These are phyloP conservation scores for Tetrahymena thermophila DNA, from an alignment of 73 alveolate genomes.

Conservation along the genomic window DNA sequence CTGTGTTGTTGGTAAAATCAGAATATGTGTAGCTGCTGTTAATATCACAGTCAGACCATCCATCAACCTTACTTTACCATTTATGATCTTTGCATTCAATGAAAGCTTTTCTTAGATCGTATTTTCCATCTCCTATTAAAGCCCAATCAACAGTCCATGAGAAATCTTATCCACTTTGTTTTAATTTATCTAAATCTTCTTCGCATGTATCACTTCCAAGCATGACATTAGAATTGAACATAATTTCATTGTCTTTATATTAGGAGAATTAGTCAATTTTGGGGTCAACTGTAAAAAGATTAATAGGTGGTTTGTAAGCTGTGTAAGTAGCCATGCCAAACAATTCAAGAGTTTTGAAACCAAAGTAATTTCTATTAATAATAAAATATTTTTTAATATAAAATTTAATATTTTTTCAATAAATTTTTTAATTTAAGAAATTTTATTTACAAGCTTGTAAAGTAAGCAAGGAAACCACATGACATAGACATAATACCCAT, in stretches of 20 bases:
- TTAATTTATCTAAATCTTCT: background rate
- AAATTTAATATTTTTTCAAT: too few relatives aligned
- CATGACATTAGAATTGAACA: background rate
- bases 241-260: background rate
- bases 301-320: too few relatives aligned
- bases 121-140: background rate
- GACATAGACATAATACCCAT: constrained; percentile 48
- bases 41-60: background rate
- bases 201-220: background rate
- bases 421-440: too few relatives aligned
- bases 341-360: too few relatives aligned
- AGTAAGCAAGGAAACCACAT: background rate
- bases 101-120: background rate
- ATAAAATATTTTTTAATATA: too few relatives aligned
- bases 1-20: constrained; percentile 15
- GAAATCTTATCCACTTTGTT: background rate
- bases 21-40: background rate
- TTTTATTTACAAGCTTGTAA: background rate
- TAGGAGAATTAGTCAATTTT: background rate
- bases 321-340: too few relatives aligned
- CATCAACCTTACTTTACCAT: background rate
- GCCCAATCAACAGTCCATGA: background rate
- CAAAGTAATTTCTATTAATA: too few relatives aligned
- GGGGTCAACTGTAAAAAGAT: background rate
- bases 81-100: background rate